phyloP scores from a whole-genome alignment of 495 filamentous ascomycete species.

The Patellaria atrata region DNA sequence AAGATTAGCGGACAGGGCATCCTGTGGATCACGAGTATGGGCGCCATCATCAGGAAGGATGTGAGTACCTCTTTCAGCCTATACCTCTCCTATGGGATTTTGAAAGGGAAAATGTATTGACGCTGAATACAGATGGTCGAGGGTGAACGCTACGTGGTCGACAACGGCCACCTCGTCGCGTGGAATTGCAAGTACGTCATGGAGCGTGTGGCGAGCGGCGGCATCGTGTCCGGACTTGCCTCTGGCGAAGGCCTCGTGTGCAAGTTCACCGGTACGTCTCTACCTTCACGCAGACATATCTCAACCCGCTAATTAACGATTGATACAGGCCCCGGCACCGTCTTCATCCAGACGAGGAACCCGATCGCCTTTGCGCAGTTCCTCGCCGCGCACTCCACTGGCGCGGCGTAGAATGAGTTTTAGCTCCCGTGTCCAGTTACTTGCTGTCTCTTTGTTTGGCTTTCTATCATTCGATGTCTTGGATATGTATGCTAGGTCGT shows the following conservation, averaged over 20 bases:
- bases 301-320: not conserved
- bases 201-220: slow-evolving; percentile 77
- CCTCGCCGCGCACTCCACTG: slow-evolving; percentile 8
- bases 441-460: no score
- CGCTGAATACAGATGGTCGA: slow-evolving; percentile 42
- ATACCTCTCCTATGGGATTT: not conserved
- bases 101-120: not conserved
- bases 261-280: slow-evolving; percentile 55
- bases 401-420: not conserved
- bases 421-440: not conserved
- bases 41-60: slow-evolving; percentile 91
- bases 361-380: slow-evolving; percentile 40
- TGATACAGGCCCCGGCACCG: slow-evolving; percentile 58
- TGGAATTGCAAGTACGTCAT: slow-evolving; percentile 94
- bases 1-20: slow-evolving; percentile 68
- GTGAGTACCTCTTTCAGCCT: slow-evolving; percentile 46
- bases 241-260: slow-evolving; percentile 83
- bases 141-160: slow-evolving; percentile 76
- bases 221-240: slow-evolving; percentile 64
- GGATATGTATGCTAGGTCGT: no score
- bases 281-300: not conserved
- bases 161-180: slow-evolving; percentile 91
- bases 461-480: no score
- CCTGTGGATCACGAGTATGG: slow-evolving; percentile 81
- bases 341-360: slow-evolving; percentile 91